phyloP scores from a whole-genome alignment of 1,284 basidiomycete species.

The Tetrapyrgos nigripes region DNA sequence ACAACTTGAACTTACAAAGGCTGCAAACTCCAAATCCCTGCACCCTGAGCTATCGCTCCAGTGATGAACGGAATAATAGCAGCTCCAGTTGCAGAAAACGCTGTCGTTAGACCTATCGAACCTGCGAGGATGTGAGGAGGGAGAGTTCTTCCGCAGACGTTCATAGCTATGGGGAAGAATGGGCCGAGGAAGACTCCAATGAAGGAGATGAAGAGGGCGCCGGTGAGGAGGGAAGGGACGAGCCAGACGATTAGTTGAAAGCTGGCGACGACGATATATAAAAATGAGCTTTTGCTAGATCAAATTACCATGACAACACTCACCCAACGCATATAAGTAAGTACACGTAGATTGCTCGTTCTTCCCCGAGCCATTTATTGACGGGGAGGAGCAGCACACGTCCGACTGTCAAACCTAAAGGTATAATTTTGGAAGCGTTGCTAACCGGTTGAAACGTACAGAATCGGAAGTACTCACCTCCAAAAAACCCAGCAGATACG shows the following conservation, averaged over 20 bases:
- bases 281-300: background rate
- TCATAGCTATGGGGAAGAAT: slow-evolving; percentile 58
- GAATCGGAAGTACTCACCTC: slow-evolving; percentile 11
- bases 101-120: slow-evolving; percentile 61
- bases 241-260: slow-evolving; percentile 63
- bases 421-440: background rate
- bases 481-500: slow-evolving; percentile 39
- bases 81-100: slow-evolving; percentile 57
- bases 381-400: slow-evolving; percentile 51
- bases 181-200: slow-evolving; percentile 57
- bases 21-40: slow-evolving; percentile 58
- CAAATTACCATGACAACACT: slow-evolving; percentile 13
- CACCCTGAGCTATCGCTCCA: slow-evolving; percentile 54
- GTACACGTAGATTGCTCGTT: slow-evolving; percentile 46
- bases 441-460: background rate
- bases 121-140: slow-evolving; percentile 56
- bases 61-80: slow-evolving; percentile 63
- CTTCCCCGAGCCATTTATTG: slow-evolving; percentile 52
- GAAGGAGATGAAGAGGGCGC: slow-evolving; percentile 55
- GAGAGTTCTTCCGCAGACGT: slow-evolving; percentile 48
- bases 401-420: slow-evolving; percentile 44
- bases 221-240: slow-evolving; percentile 55
- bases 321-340: slow-evolving; percentile 48
- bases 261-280: slow-evolving; percentile 25
- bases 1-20: slow-evolving; percentile 64